These are phyloP conservation scores for Gossypium thurberi DNA, from an alignment of 345 rosid genomes.

Conservation along the genomic window DNA sequence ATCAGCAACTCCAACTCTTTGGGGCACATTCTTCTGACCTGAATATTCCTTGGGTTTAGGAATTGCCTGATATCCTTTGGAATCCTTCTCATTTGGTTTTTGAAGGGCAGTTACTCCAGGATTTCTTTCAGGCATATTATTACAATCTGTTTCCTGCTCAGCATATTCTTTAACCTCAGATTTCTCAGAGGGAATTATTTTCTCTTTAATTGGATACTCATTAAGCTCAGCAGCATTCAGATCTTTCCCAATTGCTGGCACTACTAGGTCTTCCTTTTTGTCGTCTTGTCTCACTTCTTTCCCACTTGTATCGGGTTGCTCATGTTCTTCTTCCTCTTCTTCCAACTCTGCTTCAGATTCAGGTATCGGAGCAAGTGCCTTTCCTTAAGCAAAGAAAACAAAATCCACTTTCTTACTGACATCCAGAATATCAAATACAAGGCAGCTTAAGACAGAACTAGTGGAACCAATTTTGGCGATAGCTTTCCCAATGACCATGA, in stretches of 20 bases:
- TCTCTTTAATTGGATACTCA: slow-evolving; percentile 13
- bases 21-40: slow-evolving; percentile 21
- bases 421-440: not conserved
- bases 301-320: not conserved
- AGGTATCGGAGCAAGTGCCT: slow-evolving; percentile 93
- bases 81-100: slow-evolving; percentile 30
- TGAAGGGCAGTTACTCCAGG: slow-evolving; percentile 18
- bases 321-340: slow-evolving; percentile 46
- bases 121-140: slow-evolving; percentile 21
- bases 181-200: slow-evolving; percentile 25
- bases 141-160: slow-evolving; percentile 12
- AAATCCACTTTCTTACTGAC: slow-evolving; percentile 15
- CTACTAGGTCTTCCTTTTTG: slow-evolving; percentile 19
- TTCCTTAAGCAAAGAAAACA: slow-evolving; percentile 58
- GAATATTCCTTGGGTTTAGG: slow-evolving; percentile 85
- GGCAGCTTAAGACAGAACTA: not conserved
- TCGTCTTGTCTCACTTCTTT: slow-evolving; percentile 11
- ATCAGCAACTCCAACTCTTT: slow-evolving; percentile 20
- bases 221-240: slow-evolving; percentile 17
- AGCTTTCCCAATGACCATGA: not conserved
- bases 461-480: not conserved
- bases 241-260: slow-evolving; percentile 17
- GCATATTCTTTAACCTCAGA: slow-evolving; percentile 24
- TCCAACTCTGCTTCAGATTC: slow-evolving; percentile 83
- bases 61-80: slow-evolving; percentile 65